phyloP scores from a whole-genome alignment of 441 rosid genomes.

The Theobroma grandiflorum region DNA sequence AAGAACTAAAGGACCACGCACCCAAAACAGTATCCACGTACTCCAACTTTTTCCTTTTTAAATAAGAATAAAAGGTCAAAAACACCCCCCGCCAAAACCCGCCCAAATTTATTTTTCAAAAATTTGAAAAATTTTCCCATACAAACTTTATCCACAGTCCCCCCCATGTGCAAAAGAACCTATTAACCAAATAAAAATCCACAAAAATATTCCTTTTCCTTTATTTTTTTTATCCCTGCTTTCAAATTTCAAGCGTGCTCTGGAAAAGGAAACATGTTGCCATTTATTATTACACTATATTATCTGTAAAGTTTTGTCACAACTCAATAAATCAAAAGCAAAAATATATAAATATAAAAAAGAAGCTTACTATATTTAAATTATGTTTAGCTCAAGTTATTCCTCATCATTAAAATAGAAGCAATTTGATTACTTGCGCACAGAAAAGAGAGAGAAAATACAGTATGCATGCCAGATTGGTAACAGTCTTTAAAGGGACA shows the following conservation, averaged over 20 bases:
- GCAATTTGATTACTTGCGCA: not conserved
- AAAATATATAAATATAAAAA: not conserved
- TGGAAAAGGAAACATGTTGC: not conserved
- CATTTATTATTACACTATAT: not conserved
- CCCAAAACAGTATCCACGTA: not conserved
- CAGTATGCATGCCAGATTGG: no score
- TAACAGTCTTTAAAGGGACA: not conserved
- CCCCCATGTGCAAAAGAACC: not conserved
- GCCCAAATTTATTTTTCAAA: conserved; percentile 18
- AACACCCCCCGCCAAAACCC: conserved; percentile 24
- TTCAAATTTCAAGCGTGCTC: conserved; percentile 1
- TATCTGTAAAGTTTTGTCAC: not conserved
- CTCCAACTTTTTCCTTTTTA: no score
- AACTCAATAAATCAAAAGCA: not conserved
- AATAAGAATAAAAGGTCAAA: no score
- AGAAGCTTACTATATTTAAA: not conserved
- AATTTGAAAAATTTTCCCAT: not conserved
- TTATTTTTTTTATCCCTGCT: not conserved
- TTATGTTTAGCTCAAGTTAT: not conserved
- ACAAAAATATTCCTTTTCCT: not conserved
- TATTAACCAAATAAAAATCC: conserved; percentile 3
- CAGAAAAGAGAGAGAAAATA: not conserved
- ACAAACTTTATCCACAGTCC: not conserved
- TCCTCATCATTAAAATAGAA: not conserved
- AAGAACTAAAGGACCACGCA: not conserved